phyloP scores from a whole-genome alignment of 805 yeast species.

The Wickerhamomyces hampshirensis region DNA sequence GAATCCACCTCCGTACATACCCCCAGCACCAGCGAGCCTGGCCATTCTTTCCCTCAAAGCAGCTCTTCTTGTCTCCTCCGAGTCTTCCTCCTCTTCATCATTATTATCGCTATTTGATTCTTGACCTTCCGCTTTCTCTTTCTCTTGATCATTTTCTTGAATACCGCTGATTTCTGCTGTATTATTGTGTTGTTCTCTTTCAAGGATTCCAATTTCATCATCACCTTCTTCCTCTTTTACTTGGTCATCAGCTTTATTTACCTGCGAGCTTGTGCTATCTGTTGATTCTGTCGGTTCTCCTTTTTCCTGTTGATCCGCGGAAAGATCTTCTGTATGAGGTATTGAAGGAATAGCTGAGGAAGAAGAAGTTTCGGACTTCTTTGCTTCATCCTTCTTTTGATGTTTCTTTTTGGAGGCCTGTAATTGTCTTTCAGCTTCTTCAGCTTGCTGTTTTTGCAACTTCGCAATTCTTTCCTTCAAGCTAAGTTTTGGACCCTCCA shows the following conservation, averaged over 20 bases:
- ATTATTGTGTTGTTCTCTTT: no score
- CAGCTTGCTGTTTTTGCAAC: conserved; percentile 74
- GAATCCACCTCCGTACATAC: conserved; percentile 37
- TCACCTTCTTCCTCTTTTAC: conserved; percentile 10
- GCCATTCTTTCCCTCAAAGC: conserved; percentile 93
- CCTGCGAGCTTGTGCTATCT: no score
- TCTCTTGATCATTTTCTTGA: conserved; percentile 27
- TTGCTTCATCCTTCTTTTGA: conserved; percentile 42
- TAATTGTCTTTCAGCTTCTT: conserved; percentile 71
- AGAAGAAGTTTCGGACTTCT: conserved; percentile 8
- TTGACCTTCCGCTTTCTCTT: conserved; percentile 32
- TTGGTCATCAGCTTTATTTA: conserved; percentile 1
- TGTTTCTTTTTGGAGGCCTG: conserved; percentile 49
- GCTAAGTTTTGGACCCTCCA: conserved; percentile 69
- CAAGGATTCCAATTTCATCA: conserved; percentile 2
- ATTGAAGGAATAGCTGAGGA: not conserved
- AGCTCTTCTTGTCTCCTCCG: conserved; percentile 69
- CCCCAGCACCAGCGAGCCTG: conserved; percentile 80
- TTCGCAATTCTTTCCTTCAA: conserved; percentile 83
- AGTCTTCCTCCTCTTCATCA: conserved; percentile 60
- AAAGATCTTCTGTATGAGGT: no score
- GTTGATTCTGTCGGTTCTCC: no score
- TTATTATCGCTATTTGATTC: conserved; percentile 47
- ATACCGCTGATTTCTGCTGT: no score
- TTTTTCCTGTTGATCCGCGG: no score